Base-by-base conservation (phyloP, 192 early-diverging fungal species). In the Mycoemilia scoparia region DNA sequence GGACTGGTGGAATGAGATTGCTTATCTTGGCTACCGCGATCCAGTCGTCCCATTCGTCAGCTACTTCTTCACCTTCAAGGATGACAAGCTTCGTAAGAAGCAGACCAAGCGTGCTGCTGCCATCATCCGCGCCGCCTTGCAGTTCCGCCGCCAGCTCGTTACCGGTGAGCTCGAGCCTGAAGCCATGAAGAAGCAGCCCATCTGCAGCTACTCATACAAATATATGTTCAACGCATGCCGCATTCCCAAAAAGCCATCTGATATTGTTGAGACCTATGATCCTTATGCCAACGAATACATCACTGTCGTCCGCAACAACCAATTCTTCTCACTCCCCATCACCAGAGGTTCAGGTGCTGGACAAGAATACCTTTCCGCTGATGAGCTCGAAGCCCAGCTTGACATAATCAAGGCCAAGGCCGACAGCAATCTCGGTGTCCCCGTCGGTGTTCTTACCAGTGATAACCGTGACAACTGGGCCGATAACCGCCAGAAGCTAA, bases 171-270 rank as follows among this genome's bases (percentile, higher is more conserved):
- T 93, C 20, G 66, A 76, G 34, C 85, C 85, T 15, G 93, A 98
- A 54, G 75, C 68, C 59, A 71, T 69, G 17, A 75, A 76, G 41
- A 67, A 67, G 21, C 57, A 65, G 9, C 79, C 90, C 15, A 57
- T 98, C 46, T 87, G 82, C 55, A 79, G 77, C 64, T 58, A 84
- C 41, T 84, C 85, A 38, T 93, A 91, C 73, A 79, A 84, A 58
- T 91, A 76, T 62, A 75, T 98, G 82, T 98, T 98, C 73, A 89
- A 95, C 57, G 75, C 85, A 22, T 83, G 79, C 58, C 83, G 93
- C 38, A 75, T 90, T 36, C 90, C 93, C 23, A 49, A 59, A 43
- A 77, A 77, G 53, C 85, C 87, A 4, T 73, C 76, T 7, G 93
- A 98, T 55, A 60, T 66, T 40, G 85, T 81, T 29, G 59, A 62